phyloP scores from a whole-genome alignment of 345 rosid species.

The Populus pruinosa region DNA sequence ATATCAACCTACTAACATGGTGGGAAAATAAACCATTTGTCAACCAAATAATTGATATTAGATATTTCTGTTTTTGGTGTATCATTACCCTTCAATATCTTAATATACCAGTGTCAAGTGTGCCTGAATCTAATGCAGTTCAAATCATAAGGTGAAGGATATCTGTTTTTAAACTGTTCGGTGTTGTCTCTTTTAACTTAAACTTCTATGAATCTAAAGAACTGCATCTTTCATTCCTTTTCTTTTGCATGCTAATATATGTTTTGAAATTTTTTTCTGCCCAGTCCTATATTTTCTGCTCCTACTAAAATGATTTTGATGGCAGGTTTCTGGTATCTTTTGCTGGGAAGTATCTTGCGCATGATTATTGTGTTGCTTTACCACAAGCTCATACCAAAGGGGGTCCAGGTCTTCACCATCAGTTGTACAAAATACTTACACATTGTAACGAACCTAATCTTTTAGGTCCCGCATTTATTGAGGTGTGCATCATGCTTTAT shows the following conservation, averaged over 20 bases:
- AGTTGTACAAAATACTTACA: conserved; percentile 56
- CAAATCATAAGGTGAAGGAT: not conserved
- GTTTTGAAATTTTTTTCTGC: not conserved
- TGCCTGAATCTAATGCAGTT: not conserved
- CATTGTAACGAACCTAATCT: conserved; percentile 52
- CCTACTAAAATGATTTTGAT: conserved; percentile 16
- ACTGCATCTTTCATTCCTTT: not conserved
- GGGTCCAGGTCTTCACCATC: conserved; percentile 43
- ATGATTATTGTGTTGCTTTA: conserved; percentile 52
- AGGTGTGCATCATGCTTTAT: conserved; percentile 37
- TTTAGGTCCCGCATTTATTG: conserved; percentile 93
- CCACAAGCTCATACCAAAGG: conserved; percentile 36
- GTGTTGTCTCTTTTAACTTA: not conserved
- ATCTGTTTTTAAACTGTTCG: not conserved
- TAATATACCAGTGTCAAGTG: not conserved
- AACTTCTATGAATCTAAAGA: not conserved
- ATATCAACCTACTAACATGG: not conserved
- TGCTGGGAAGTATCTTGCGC: conserved; percentile 74
- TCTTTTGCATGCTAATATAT: not conserved
- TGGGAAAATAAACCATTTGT: not conserved
- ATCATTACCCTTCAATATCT: not conserved
- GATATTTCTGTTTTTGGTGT: not conserved
- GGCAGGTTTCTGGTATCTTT: conserved; percentile 88
- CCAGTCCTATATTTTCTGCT: not conserved
- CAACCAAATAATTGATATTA: not conserved